These are phyloP conservation scores for Neofusicoccum ribis DNA, from an alignment of 2,329 filamentous ascomycete species.

Conservation along the genomic window DNA sequence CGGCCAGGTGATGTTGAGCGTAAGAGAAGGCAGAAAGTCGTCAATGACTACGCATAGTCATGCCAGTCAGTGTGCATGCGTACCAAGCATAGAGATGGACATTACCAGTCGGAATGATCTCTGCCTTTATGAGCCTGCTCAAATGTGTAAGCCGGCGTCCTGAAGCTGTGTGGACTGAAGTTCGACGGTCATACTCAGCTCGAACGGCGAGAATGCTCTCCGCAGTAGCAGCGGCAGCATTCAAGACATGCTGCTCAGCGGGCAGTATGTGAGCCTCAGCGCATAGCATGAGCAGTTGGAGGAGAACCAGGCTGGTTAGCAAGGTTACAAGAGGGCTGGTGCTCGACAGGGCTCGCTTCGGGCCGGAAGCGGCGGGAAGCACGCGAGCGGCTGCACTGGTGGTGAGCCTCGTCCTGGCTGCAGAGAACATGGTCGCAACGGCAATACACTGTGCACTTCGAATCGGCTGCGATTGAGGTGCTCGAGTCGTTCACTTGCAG, in stretches of 20 bases:
- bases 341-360: neutral
- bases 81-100: neutral
- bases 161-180: neutral
- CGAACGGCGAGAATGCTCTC: constrained; percentile 30
- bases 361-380: neutral
- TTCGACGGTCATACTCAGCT: constrained; percentile 27
- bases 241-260: constrained; percentile 32
- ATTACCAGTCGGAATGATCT: constrained; percentile 42
- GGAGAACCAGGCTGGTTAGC: constrained; percentile 20
- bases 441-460: neutral
- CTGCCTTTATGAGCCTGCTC: constrained; percentile 38
- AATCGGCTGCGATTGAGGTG: neutral
- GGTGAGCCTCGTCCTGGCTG: neutral
- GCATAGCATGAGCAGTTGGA: constrained; percentile 25
- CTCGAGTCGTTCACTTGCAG: neutral
- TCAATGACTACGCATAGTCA: constrained; percentile 52
- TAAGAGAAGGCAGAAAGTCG: constrained; percentile 57
- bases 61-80: neutral
- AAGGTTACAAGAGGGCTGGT: neutral
- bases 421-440: neutral
- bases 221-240: constrained; percentile 14
- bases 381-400: neutral
- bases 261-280: constrained; percentile 25
- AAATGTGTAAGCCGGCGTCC: neutral
- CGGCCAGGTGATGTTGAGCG: constrained; percentile 52